These are phyloP conservation scores for Inonotus obliquus DNA, from an alignment of 1,284 basidiomycete species.

Conservation along the genomic window DNA sequence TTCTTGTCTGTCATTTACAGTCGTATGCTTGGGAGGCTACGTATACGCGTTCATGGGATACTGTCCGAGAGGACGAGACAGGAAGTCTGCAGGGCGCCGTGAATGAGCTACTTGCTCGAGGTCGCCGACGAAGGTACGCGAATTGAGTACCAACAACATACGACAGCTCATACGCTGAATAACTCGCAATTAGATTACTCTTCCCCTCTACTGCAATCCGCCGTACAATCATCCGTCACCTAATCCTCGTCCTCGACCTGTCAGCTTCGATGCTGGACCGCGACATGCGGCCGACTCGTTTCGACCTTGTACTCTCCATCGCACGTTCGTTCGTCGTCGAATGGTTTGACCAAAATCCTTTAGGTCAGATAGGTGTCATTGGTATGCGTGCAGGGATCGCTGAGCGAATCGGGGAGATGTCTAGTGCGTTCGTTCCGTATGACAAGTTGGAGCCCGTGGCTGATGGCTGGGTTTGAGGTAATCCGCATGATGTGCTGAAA, in stretches of 20 bases:
- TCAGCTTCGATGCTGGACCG: slow-evolving; percentile 92
- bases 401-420: slow-evolving; percentile 84
- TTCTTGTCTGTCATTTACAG: no score
- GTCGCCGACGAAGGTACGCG: slow-evolving; percentile 74
- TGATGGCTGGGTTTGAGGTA: slow-evolving; percentile 51
- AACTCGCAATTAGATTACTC: slow-evolving; percentile 45
- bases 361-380: slow-evolving; percentile 95
- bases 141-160: slow-evolving; percentile 1
- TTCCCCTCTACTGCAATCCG: slow-evolving; percentile 86
- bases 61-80: slow-evolving; percentile 91
- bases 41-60: slow-evolving; percentile 94
- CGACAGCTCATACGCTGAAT: not conserved
- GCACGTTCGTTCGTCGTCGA: slow-evolving; percentile 88
- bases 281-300: slow-evolving; percentile 91
- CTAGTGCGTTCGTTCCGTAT: slow-evolving; percentile 49
- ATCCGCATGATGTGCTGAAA: slow-evolving; percentile 89
- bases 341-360: slow-evolving; percentile 99
- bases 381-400: slow-evolving; percentile 87
- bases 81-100: slow-evolving; percentile 91
- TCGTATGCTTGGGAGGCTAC: slow-evolving; percentile 95
- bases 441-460: not conserved
- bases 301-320: slow-evolving; percentile 86
- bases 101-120: slow-evolving; percentile 81
- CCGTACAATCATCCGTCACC: slow-evolving; percentile 93
- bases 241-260: slow-evolving; percentile 87